These are phyloP conservation scores for Phascolomyces articulosus DNA, from an alignment of 371 early-diverging fungal genomes.

Conservation along the genomic window DNA sequence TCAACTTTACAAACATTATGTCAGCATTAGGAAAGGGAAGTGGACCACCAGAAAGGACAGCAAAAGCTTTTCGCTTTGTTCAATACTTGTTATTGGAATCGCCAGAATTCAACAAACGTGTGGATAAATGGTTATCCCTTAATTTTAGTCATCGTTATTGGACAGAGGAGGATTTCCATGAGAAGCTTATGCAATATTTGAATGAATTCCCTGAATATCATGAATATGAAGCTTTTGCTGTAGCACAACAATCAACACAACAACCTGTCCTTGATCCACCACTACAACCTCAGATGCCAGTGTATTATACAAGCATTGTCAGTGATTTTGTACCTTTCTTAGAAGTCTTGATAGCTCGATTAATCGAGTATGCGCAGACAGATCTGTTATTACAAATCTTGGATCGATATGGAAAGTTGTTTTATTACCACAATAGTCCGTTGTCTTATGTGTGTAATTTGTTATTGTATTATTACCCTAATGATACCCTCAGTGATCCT, in stretches of 20 bases:
- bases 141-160: slow-evolving; percentile 72
- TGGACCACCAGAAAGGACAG: slow-evolving; percentile 47
- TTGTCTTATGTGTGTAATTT: slow-evolving; percentile 71
- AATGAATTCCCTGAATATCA: slow-evolving; percentile 73
- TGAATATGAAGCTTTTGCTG: slow-evolving; percentile 73
- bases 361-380: slow-evolving; percentile 70
- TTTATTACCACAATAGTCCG: slow-evolving; percentile 71
- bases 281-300: slow-evolving; percentile 63
- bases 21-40: slow-evolving; percentile 73
- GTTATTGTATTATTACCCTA: slow-evolving; percentile 69
- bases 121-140: slow-evolving; percentile 68
- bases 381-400: slow-evolving; percentile 63
- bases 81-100: slow-evolving; percentile 68
- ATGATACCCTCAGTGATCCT: slow-evolving; percentile 61
- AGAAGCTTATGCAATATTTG: slow-evolving; percentile 67
- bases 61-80: slow-evolving; percentile 52
- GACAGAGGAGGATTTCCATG: slow-evolving; percentile 72
- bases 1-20: slow-evolving; percentile 74
- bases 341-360: slow-evolving; percentile 67
- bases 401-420: slow-evolving; percentile 71
- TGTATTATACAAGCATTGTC: slow-evolving; percentile 72
- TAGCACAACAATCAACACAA: slow-evolving; percentile 34
- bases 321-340: slow-evolving; percentile 70
- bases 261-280: slow-evolving; percentile 56
- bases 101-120: slow-evolving; percentile 58